A percentile compares a stretch with the other conserved stretches of the same genome.
These are phyloP conservation scores for Boeremia exigua DNA, from an alignment of 2,329 filamentous ascomycete genomes.

Conservation along the genomic window DNA sequence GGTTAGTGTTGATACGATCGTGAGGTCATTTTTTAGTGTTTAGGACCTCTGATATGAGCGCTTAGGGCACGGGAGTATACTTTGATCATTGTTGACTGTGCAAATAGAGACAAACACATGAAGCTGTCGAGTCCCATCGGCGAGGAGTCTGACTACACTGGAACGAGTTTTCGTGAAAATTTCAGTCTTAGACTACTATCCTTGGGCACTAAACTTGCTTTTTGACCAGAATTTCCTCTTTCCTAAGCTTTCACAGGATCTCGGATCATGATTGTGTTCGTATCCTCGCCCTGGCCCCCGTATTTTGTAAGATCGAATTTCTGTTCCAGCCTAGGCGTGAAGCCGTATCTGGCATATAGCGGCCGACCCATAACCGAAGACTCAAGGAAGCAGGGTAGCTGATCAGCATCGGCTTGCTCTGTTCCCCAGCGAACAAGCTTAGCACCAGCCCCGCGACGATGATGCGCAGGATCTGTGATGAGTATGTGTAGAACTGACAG, in stretches of 20 bases:
- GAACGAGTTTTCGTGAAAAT: too few relatives aligned
- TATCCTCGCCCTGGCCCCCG: constrained; percentile 35
- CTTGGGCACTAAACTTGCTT: background rate
- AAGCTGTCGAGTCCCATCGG: too few relatives aligned
- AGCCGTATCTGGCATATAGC: constrained; percentile 48
- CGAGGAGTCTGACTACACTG: too few relatives aligned
- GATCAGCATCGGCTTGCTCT: constrained; percentile 48
- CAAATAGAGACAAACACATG: too few relatives aligned
- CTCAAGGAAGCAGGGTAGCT: constrained; percentile 52
- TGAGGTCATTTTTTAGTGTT: too few relatives aligned
- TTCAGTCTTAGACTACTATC: too few relatives aligned
- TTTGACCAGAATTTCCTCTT: background rate
- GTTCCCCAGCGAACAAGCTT: constrained; percentile 50
- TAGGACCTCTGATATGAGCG: too few relatives aligned
- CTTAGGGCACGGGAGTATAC: too few relatives aligned
- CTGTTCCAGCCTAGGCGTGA: constrained; percentile 27
- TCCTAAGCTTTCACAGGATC: constrained; percentile 12
- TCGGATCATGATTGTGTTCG: constrained; percentile 41
- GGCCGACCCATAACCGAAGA: constrained; percentile 48
- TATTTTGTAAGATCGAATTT: constrained; percentile 39
- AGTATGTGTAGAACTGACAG: constrained; percentile 39
- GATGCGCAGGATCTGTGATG: constrained; percentile 48
- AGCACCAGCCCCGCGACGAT: constrained; percentile 51
- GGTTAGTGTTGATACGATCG: background rate
- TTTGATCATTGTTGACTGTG: too few relatives aligned